Evolutionary conservation across 441 rosid genomes (phyloP).

Genomic region (Corymbia calophylla): DNA sequence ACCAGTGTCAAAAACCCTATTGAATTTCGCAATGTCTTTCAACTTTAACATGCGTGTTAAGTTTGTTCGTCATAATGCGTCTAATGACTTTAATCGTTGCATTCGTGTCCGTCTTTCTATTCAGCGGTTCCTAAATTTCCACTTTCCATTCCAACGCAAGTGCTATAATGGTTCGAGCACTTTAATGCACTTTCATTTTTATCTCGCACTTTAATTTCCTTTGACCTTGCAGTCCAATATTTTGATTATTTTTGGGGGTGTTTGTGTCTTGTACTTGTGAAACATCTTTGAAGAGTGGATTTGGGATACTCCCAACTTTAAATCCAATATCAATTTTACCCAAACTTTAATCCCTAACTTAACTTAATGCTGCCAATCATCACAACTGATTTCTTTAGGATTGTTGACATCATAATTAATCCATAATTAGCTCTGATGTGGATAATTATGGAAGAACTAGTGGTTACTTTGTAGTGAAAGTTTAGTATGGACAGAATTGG

Average conservation of each 20-base stretch:
- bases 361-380: background rate
- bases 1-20: too few relatives aligned
- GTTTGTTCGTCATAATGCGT: background rate
- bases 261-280: background rate
- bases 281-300: background rate
- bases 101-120: background rate
- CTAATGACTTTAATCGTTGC: accelerated
- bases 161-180: background rate
- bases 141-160: background rate
- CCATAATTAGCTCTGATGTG: background rate
- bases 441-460: background rate
- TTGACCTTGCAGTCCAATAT: background rate
- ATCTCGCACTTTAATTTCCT: background rate
- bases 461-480: background rate
- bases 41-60: accelerated
- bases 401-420: background rate
- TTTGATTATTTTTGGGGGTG: background rate
- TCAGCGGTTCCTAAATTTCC: background rate
- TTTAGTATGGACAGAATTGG: background rate
- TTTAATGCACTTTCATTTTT: background rate
- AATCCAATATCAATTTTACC: background rate
- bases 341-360: too few relatives aligned
- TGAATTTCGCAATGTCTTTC: too few relatives aligned
- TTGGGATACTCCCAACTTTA: background rate
- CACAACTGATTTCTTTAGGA: background rate